These are phyloP conservation scores for Diddensiella transvaalensis DNA, from an alignment of 805 yeast species.

Conservation along the genomic window DNA sequence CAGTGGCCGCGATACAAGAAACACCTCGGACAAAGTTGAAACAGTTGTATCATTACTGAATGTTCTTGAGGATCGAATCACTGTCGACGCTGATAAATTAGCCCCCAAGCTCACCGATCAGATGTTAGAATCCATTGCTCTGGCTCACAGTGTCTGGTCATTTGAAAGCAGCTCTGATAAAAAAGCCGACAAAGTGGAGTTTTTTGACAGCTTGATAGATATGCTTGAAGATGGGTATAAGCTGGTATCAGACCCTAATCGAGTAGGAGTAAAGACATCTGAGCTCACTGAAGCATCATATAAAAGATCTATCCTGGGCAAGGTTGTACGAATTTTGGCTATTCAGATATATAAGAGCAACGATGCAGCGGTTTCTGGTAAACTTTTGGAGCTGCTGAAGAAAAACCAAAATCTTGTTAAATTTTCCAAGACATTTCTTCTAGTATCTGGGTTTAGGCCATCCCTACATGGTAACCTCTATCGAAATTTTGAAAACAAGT, in stretches of 20 bases:
- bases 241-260: neutral
- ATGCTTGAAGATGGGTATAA: neutral
- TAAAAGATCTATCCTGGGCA: conserved; percentile 44
- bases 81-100: conserved; percentile 10
- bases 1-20: conserved; percentile 31
- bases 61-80: conserved; percentile 27
- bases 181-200: neutral
- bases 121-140: conserved; percentile 66
- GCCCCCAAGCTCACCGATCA: conserved; percentile 41
- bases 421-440: conserved; percentile 36
- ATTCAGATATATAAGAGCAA: conserved; percentile 56
- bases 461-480: conserved; percentile 45
- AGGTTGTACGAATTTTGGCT: conserved; percentile 73
- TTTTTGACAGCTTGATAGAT: neutral
- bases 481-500: conserved; percentile 44
- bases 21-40: conserved; percentile 8
- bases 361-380: conserved; percentile 36
- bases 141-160: conserved; percentile 77
- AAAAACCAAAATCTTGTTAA: conserved; percentile 24
- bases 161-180: conserved; percentile 28
- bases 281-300: neutral
- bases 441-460: conserved; percentile 45
- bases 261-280: neutral
- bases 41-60: conserved; percentile 24
- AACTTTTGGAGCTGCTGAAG: conserved; percentile 24